Conservation (phyloP, 2,329 filamentous ascomycete genomes). For the Ceratocystis diversiconidia region DNA sequence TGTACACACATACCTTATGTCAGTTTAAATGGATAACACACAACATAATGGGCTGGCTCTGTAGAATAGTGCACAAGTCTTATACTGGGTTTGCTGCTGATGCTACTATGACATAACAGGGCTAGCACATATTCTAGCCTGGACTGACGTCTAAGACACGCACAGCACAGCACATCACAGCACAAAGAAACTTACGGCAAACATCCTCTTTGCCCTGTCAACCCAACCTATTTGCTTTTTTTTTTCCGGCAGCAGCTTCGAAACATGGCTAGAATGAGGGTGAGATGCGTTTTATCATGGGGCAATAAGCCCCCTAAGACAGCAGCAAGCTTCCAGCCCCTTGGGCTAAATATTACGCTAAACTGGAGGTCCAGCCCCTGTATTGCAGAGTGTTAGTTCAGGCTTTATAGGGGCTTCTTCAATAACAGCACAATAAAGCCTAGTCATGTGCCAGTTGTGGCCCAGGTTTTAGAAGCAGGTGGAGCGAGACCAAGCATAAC, state of each 20-base stretch:
- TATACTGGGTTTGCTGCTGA: background rate
- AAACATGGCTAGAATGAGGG: too few relatives aligned
- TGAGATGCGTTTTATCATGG: background rate
- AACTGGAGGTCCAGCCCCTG: background rate
- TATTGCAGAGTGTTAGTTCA: background rate
- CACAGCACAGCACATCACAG: background rate
- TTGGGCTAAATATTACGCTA: background rate
- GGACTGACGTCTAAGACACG: background rate
- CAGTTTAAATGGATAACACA: too few relatives aligned
- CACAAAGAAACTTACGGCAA: background rate
- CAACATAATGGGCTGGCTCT: too few relatives aligned
- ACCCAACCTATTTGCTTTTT: background rate
- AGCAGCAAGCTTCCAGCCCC: background rate
- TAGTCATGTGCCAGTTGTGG: too few relatives aligned
- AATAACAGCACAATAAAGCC: too few relatives aligned
- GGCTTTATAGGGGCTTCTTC: background rate
- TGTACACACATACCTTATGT: too few relatives aligned
- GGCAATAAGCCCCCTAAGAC: background rate
- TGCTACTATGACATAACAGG: background rate
- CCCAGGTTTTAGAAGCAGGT: too few relatives aligned
- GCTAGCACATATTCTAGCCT: background rate
- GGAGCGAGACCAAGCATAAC: too few relatives aligned
- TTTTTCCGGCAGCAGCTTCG: background rate
- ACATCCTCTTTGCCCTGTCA: background rate
- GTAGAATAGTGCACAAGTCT: too few relatives aligned